These are phyloP conservation scores for Dicorynia guianensis DNA, from an alignment of 306 rosid genomes.

Conservation along the genomic window DNA sequence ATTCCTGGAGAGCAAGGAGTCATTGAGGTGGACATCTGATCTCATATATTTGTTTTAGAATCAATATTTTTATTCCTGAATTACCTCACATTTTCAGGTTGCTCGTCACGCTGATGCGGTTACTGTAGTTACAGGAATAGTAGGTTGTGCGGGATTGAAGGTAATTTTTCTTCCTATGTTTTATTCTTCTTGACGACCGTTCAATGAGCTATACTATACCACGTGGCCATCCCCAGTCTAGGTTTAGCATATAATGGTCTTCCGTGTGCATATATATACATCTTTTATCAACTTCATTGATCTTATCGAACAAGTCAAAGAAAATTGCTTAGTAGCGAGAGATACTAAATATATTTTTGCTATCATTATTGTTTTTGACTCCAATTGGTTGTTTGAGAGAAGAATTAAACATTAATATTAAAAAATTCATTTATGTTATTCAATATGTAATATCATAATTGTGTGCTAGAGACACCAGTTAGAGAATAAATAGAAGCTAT, in stretches of 20 bases:
- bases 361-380: neutral
- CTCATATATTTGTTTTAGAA: slow-evolving; percentile 23
- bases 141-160: slow-evolving; percentile 98
- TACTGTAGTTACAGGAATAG: slow-evolving; percentile 92
- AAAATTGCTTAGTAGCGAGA: neutral
- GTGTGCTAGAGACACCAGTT: neutral
- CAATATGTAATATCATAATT: neutral
- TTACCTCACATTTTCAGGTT: slow-evolving; percentile 66
- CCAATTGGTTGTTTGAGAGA: slow-evolving; percentile 13
- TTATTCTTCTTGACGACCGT: slow-evolving; percentile 2
- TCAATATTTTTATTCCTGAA: slow-evolving; percentile 26
- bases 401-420: slow-evolving; percentile 10
- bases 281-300: neutral
- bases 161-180: slow-evolving; percentile 53
- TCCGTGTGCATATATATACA: neutral
- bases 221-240: neutral
- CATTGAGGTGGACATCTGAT: slow-evolving; percentile 71
- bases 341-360: neutral
- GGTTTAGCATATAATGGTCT: neutral
- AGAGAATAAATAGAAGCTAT: neutral
- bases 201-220: slow-evolving; percentile 4
- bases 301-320: neutral
- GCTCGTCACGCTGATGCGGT: slow-evolving; percentile 98
- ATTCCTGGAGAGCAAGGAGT: slow-evolving; percentile 98
- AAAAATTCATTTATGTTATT: slow-evolving; percentile 8